A percentile compares a stretch with the other conserved stretches of the same genome.
Conservation (phyloP, 1,284 basidiomycete species). For the Cutaneotrichosporon arboriforme region DNA sequence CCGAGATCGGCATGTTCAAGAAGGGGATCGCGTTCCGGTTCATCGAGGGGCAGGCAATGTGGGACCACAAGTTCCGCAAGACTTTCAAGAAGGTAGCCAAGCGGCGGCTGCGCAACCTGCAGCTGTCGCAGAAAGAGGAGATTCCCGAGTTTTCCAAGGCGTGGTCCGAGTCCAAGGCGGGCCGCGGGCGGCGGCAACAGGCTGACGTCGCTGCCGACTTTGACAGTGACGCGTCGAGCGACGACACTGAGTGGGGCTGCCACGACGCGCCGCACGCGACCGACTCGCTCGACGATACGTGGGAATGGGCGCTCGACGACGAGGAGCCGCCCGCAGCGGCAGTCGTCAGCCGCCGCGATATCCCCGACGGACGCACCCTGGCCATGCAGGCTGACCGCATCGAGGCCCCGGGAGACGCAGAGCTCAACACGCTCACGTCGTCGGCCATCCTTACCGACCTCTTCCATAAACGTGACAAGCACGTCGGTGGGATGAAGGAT, state of each 20-base stretch:
- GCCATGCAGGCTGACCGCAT: constrained; percentile 45
- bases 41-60: constrained; percentile 44
- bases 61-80: constrained; percentile 43
- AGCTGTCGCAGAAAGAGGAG: constrained; percentile 30
- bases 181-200: not conserved
- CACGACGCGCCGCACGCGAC: not conserved
- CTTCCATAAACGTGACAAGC: not conserved
- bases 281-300: constrained; percentile 13
- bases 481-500: not conserved
- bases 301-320: constrained; percentile 46
- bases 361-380: constrained; percentile 39
- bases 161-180: not conserved
- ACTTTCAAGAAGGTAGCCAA: constrained; percentile 34
- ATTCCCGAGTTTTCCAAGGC: too few relatives aligned
- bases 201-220: too few relatives aligned
- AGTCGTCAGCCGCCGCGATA: constrained; percentile 43
- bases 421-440: constrained; percentile 10
- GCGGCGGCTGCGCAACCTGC: constrained; percentile 40
- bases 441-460: constrained; percentile 11
- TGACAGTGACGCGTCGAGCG: not conserved
- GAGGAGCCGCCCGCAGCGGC: constrained; percentile 48
- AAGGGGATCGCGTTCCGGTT: constrained; percentile 49
- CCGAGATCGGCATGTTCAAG: constrained; percentile 55
- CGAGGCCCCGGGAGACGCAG: constrained; percentile 30
- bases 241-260: not conserved